phyloP scores from a whole-genome alignment of 2,329 filamentous ascomycete genomes.

The Dendrostoma leiphaemia region DNA sequence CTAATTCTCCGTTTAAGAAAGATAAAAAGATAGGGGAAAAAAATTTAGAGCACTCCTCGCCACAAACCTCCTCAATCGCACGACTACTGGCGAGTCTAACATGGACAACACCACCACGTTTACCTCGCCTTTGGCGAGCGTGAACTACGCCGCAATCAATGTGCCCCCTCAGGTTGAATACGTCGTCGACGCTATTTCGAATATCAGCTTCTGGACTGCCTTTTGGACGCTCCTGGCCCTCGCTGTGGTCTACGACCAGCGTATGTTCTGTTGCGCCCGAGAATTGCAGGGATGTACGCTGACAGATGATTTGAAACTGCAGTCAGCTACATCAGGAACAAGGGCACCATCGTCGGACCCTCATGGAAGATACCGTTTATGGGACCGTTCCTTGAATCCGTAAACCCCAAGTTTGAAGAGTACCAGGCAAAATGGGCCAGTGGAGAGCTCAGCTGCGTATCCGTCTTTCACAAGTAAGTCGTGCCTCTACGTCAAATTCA shows the following conservation, averaged over 20 bases:
- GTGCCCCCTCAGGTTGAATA: conserved; percentile 56
- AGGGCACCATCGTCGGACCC: conserved; percentile 74
- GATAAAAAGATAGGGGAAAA: no score
- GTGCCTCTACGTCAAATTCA: background rate
- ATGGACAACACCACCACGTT: conserved; percentile 65
- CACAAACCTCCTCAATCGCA: background rate
- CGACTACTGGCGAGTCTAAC: conserved; percentile 18
- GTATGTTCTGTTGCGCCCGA: conserved; percentile 51
- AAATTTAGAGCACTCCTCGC: background rate
- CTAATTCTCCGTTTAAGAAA: background rate
- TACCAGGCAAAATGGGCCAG: conserved; percentile 93
- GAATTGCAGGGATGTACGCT: background rate
- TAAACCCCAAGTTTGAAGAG: conserved; percentile 87
- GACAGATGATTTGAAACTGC: conserved; percentile 19
- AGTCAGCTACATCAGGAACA: conserved; percentile 75
- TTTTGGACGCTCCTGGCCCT: conserved; percentile 68
- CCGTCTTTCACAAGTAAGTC: conserved; percentile 95
- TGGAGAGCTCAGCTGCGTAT: conserved; percentile 91
- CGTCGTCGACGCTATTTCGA: conserved; percentile 55
- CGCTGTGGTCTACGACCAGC: conserved; percentile 83
- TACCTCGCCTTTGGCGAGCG: conserved; percentile 65
- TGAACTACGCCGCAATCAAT: conserved; percentile 47
- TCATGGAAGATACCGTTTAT: conserved; percentile 80
- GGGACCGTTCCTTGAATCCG: conserved; percentile 90
- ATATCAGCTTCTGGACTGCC: conserved; percentile 60